phyloP scores from a whole-genome alignment of 2,329 filamentous ascomycete species.

The Blumeria graminis region DNA sequence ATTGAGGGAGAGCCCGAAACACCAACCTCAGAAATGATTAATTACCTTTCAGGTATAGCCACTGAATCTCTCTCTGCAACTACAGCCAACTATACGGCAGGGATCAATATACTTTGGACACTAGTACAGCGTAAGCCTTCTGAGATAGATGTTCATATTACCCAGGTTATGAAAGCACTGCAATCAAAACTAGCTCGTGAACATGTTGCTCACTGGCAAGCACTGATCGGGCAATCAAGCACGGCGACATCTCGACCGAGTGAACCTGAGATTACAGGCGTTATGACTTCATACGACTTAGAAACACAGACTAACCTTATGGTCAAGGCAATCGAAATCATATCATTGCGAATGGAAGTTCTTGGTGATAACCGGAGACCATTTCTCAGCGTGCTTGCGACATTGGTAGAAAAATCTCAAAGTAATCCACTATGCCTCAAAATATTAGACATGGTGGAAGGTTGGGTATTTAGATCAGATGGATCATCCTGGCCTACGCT shows the following conservation, averaged over 20 bases:
- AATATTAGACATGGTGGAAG: slow-evolving; percentile 79
- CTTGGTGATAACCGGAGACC: slow-evolving; percentile 77
- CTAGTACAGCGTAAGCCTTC: slow-evolving; percentile 63
- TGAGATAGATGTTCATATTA: slow-evolving; percentile 74
- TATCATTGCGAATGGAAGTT: slow-evolving; percentile 75
- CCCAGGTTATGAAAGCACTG: slow-evolving; percentile 74
- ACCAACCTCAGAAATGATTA: slow-evolving; percentile 67
- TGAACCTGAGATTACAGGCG: slow-evolving; percentile 26
- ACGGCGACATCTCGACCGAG: slow-evolving; percentile 16
- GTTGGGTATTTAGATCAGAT: slow-evolving; percentile 86
- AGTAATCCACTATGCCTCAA: slow-evolving; percentile 74
- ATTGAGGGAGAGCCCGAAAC: slow-evolving; percentile 66
- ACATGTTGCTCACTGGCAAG: slow-evolving; percentile 56
- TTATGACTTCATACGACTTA: slow-evolving; percentile 51
- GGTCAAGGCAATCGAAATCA: slow-evolving; percentile 83
- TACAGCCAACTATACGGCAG: slow-evolving; percentile 51
- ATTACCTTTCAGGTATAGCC: slow-evolving; percentile 61
- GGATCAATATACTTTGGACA: slow-evolving; percentile 85
- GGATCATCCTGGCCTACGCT: slow-evolving; percentile 77
- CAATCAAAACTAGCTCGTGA: slow-evolving; percentile 82
- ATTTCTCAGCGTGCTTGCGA: slow-evolving; percentile 85
- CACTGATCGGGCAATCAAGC: slow-evolving; percentile 25
- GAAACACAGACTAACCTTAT: slow-evolving; percentile 80
- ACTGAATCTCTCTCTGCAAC: slow-evolving; percentile 58
- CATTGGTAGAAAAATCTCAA: slow-evolving; percentile 82